These are phyloP conservation scores for Hypoxylon fuscum DNA, from an alignment of 495 filamentous ascomycete genomes.

Conservation along the genomic window DNA sequence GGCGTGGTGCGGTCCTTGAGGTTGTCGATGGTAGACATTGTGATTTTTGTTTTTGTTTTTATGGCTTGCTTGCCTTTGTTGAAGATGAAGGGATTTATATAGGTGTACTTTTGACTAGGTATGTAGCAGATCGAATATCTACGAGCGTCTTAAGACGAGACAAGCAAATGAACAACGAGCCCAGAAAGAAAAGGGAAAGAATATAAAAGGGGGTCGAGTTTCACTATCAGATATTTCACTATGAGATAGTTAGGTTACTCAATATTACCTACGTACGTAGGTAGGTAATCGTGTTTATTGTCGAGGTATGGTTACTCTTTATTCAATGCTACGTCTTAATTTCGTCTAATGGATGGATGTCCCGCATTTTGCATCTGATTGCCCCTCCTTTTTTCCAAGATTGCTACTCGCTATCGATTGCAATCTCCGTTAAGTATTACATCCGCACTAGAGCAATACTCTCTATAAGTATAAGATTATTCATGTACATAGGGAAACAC, in stretches of 20 bases:
- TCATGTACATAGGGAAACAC: not conserved
- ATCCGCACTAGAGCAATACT: not conserved
- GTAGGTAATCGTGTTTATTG: slow-evolving; percentile 33
- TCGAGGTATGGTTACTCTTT: slow-evolving; percentile 18
- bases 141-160: too few relatives aligned
- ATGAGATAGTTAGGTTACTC: too few relatives aligned
- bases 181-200: not conserved
- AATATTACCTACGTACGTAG: too few relatives aligned
- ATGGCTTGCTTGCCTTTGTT: not conserved
- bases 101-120: too few relatives aligned
- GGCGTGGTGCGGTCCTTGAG: slow-evolving; percentile 64
- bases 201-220: slow-evolving; percentile 2
- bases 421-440: slow-evolving; percentile 1
- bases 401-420: slow-evolving; percentile 21
- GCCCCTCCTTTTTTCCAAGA: slow-evolving; percentile 20
- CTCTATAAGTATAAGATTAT: not conserved
- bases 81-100: not conserved
- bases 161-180: not conserved
- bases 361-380: slow-evolving; percentile 17
- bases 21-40: slow-evolving; percentile 50
- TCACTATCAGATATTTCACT: too few relatives aligned
- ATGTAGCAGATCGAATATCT: too few relatives aligned
- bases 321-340: slow-evolving; percentile 21
- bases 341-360: slow-evolving; percentile 18
- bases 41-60: slow-evolving; percentile 14